phyloP scores from a whole-genome alignment of 352 stramenopile genomes.

The Peronospora tabacina region DNA sequence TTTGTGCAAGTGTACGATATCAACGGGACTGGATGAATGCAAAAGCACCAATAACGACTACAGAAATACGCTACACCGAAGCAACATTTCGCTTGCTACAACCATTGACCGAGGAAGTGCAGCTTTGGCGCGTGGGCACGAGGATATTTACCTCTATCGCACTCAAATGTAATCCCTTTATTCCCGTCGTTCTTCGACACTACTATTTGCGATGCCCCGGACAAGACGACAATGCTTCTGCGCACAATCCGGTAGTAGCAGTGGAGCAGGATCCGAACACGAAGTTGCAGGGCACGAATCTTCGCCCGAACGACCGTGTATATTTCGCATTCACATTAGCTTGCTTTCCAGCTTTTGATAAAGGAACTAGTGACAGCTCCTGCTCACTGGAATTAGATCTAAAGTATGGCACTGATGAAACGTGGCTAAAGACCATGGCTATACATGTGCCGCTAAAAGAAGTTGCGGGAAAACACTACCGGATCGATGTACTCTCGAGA shows the following conservation, averaged over 20 bases:
- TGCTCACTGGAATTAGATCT: conserved; percentile 20
- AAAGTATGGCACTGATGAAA: conserved; percentile 8
- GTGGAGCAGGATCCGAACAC: conserved; percentile 37
- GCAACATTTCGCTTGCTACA: conserved; percentile 27
- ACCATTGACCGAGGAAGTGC: conserved; percentile 30
- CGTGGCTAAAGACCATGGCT: conserved; percentile 17
- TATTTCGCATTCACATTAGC: conserved; percentile 36
- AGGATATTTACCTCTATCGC: conserved; percentile 27
- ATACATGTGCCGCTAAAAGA: conserved; percentile 26
- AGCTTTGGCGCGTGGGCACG: conserved; percentile 30
- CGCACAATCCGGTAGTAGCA: neutral
- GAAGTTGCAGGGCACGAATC: conserved; percentile 18
- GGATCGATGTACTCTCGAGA: conserved; percentile 35
- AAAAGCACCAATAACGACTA: conserved; percentile 10
- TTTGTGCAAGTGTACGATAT: conserved; percentile 27
- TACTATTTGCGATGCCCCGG: conserved; percentile 23
- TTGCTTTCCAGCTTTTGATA: conserved; percentile 16
- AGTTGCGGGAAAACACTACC: conserved; percentile 30
- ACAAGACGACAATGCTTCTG: neutral
- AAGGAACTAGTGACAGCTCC: conserved; percentile 2
- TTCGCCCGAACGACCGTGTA: conserved; percentile 30
- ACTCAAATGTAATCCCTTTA: conserved; percentile 34
- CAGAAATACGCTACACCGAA: conserved; percentile 24
- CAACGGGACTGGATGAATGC: conserved; percentile 11
- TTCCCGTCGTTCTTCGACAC: conserved; percentile 25